Evolutionary conservation across 1,284 basidiomycete species (phyloP).

Genomic region (Pascua guehoae): DNA sequence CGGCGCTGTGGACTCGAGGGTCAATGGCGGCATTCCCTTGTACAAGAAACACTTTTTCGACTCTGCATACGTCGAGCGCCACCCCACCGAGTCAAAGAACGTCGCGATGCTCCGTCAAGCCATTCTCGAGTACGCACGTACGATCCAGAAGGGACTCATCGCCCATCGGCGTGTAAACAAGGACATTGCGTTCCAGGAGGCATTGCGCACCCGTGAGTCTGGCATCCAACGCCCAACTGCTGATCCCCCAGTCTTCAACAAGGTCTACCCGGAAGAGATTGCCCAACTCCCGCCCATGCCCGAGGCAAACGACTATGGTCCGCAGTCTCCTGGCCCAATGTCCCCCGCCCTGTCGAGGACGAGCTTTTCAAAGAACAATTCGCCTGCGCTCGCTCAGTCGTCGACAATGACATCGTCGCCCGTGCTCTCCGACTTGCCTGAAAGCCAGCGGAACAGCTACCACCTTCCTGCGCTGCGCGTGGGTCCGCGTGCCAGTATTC

Average conservation of each 20-base stretch:
- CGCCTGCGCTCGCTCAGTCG: conserved; percentile 3
- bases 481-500: conserved; percentile 4
- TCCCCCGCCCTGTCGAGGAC: conserved; percentile 6
- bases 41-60: conserved; percentile 66
- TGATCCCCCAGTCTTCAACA: conserved; percentile 62
- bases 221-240: background rate
- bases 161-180: conserved; percentile 73
- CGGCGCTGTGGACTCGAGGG: conserved; percentile 75
- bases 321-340: background rate
- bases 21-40: conserved; percentile 69
- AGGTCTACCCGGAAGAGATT: conserved; percentile 87
- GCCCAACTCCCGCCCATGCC: conserved; percentile 24
- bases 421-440: background rate
- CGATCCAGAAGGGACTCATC: conserved; percentile 76
- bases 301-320: conserved; percentile 10
- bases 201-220: conserved; percentile 64
- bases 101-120: conserved; percentile 67
- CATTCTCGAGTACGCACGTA: conserved; percentile 79
- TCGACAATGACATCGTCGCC: background rate
- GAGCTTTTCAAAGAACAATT: conserved; percentile 5
- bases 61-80: conserved; percentile 62
- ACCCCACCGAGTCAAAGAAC: conserved; percentile 67
- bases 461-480: conserved; percentile 15
- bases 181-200: conserved; percentile 87
- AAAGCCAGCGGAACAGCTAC: conserved; percentile 6